Percentiles rank a stretch among this genome's conserved stretches.
Conservation (phyloP, 2,329 filamentous ascomycete species). For the Dactylonectria estremocensis region DNA sequence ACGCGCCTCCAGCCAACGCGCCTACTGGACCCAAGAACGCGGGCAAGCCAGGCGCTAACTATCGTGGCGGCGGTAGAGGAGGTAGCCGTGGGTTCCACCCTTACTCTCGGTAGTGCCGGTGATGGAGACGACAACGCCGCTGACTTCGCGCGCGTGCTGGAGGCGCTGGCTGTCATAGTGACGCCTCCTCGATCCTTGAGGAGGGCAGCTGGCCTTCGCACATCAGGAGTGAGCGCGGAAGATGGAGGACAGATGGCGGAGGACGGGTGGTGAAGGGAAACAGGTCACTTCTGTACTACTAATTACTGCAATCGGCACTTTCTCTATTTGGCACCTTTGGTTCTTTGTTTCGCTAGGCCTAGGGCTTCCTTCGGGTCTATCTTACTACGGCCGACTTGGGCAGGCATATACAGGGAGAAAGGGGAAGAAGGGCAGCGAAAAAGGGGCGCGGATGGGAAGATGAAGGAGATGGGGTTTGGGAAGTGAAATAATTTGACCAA, state of each 20-base stretch:
- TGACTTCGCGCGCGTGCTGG: constrained; percentile 6
- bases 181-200: not conserved
- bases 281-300: constrained; percentile 23
- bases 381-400: constrained; percentile 1
- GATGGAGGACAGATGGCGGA: not conserved
- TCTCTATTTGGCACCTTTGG: constrained; percentile 13
- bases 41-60: constrained; percentile 91
- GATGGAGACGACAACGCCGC: not conserved
- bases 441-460: constrained; percentile 2
- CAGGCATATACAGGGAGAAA: constrained; percentile 6
- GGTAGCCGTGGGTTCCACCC: constrained; percentile 85
- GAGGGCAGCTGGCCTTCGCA: not conserved
- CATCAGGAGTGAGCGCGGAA: not conserved
- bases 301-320: constrained; percentile 20
- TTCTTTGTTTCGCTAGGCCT: constrained; percentile 13
- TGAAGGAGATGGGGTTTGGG: constrained; percentile 9
- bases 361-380: constrained; percentile 12
- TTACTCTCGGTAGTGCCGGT: constrained; percentile 66
- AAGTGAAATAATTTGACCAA: constrained; percentile 29
- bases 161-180: not conserved
- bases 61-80: constrained; percentile 89
- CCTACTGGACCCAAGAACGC: constrained; percentile 98
- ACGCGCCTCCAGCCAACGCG: constrained; percentile 71
- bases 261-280: constrained; percentile 1
- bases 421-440: constrained; percentile 21